Percentiles rank a stretch among this genome's conserved stretches.
These are phyloP conservation scores for Phanerochaete sordida DNA, from an alignment of 768 basidiomycete genomes.

Conservation along the genomic window DNA sequence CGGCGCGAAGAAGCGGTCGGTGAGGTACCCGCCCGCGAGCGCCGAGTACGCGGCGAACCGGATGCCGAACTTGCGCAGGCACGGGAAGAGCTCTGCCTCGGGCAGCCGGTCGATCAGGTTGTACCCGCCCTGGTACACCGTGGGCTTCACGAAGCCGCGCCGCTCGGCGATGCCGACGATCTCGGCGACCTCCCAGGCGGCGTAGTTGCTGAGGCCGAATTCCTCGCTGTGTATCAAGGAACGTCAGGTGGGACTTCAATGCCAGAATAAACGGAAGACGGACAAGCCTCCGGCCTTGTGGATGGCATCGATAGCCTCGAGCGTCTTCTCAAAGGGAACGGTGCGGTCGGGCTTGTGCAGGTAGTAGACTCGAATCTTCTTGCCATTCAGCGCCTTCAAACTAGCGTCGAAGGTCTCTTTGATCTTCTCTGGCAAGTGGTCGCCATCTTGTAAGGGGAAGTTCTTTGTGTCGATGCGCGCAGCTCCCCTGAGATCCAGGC, in stretches of 20 bases:
- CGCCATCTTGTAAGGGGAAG: slow-evolving; percentile 39
- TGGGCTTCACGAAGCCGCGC: neutral
- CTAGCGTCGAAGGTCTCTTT: slow-evolving; percentile 45
- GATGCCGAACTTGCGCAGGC: slow-evolving; percentile 54
- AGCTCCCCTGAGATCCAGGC: neutral
- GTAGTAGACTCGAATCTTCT: slow-evolving; percentile 52
- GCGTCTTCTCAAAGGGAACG: slow-evolving; percentile 53
- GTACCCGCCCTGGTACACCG: slow-evolving; percentile 1
- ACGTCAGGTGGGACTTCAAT: neutral
- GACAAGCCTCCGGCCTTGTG: slow-evolving; percentile 56
- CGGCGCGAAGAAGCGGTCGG: neutral
- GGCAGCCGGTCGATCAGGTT: slow-evolving; percentile 26
- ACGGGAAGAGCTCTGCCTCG: slow-evolving; percentile 49
- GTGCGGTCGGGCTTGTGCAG: slow-evolving; percentile 59
- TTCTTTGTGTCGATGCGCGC: slow-evolving; percentile 28
- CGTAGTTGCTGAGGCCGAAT: slow-evolving; percentile 18
- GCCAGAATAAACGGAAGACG: slow-evolving; percentile 7
- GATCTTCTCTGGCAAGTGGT: slow-evolving; percentile 36
- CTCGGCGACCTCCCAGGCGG: slow-evolving; percentile 1
- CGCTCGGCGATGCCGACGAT: slow-evolving; percentile 4
- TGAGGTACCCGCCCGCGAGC: slow-evolving; percentile 57
- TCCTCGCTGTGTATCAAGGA: slow-evolving; percentile 38
- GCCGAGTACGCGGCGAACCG: slow-evolving; percentile 59
- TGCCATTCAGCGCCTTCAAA: slow-evolving; percentile 38
- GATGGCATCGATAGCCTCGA: slow-evolving; percentile 37